Conservation (phyloP, 164 flowering plant species). For the Vitis labrusca region DNA sequence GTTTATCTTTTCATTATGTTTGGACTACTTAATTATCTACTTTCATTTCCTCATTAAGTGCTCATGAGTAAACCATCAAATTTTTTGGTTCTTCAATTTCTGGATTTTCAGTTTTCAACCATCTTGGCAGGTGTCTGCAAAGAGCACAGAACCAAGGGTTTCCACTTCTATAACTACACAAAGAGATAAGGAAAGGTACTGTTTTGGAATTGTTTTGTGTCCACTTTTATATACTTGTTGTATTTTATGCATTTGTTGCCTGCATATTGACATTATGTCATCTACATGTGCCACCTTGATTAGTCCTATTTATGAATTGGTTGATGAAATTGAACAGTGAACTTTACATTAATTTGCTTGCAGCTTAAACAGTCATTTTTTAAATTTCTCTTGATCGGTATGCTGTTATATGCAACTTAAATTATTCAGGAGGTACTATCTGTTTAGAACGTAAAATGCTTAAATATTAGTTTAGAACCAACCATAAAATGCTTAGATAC, state of each 20-base stretch:
- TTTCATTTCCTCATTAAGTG: neutral
- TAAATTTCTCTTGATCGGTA: neutral
- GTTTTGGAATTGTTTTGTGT: constrained; percentile 1
- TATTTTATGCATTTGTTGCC: neutral
- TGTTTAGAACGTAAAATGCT: neutral
- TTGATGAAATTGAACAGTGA: too few relatives aligned
- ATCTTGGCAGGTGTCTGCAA: constrained; percentile 37
- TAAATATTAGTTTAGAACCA: neutral
- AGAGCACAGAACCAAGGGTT: constrained; percentile 31
- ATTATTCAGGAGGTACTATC: neutral
- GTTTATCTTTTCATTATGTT: constrained; percentile 27
- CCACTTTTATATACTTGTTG: neutral
- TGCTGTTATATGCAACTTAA: neutral
- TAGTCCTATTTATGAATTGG: too few relatives aligned
- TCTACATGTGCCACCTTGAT: neutral
- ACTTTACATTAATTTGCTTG: too few relatives aligned
- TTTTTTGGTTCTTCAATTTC: neutral
- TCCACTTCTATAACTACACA: constrained; percentile 27
- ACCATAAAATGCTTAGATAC: too few relatives aligned
- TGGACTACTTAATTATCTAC: neutral
- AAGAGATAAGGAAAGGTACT: constrained; percentile 63
- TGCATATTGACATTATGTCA: neutral
- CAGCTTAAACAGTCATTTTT: neutral
- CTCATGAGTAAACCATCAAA: neutral
- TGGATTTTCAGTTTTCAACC: constrained; percentile 3